These are phyloP conservation scores for Botrytis galanthina DNA, from an alignment of 2,329 filamentous ascomycete species.

Conservation along the genomic window DNA sequence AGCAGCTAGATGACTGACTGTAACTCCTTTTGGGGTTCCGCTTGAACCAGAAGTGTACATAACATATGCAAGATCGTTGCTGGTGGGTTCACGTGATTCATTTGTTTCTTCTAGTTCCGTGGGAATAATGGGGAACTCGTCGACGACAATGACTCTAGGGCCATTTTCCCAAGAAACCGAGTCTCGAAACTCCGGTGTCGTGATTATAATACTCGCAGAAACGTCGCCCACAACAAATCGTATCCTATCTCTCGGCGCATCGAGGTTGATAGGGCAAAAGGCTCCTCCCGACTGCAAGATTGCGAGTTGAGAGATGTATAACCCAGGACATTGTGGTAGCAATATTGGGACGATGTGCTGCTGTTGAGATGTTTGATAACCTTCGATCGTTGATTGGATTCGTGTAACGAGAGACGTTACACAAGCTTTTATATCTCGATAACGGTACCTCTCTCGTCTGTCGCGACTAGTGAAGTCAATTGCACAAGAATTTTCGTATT, in stretches of 20 bases:
- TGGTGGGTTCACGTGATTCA: conserved; percentile 22
- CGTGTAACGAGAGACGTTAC: conserved; percentile 30
- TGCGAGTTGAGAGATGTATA: conserved; percentile 76
- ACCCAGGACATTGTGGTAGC: conserved; percentile 69
- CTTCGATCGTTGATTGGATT: conserved; percentile 25
- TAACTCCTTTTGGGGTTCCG: conserved; percentile 83
- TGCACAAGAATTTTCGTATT: conserved; percentile 46
- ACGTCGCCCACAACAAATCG: conserved; percentile 81
- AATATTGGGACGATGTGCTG: conserved; percentile 69
- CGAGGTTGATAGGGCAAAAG: conserved; percentile 80
- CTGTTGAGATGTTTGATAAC: conserved; percentile 20
- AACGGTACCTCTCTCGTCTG: conserved; percentile 33
- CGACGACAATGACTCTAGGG: conserved; percentile 43
- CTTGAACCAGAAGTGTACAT: conserved; percentile 95
- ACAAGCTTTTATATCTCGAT: conserved; percentile 44
- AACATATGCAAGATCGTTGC: conserved; percentile 66
- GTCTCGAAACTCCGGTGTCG: conserved; percentile 49
- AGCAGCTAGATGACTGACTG: conserved; percentile 74
- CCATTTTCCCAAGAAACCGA: conserved; percentile 41
- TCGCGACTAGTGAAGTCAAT: conserved; percentile 62
- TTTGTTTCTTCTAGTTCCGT: neutral
- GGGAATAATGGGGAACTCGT: conserved; percentile 37
- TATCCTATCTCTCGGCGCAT: conserved; percentile 73
- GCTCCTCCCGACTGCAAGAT: conserved; percentile 78
- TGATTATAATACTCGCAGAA: conserved; percentile 65